Percentiles rank a stretch among this genome's conserved stretches.
Evolutionary conservation across 495 filamentous ascomycete genomes (phyloP).

Genomic region (Xylaria castorea): DNA sequence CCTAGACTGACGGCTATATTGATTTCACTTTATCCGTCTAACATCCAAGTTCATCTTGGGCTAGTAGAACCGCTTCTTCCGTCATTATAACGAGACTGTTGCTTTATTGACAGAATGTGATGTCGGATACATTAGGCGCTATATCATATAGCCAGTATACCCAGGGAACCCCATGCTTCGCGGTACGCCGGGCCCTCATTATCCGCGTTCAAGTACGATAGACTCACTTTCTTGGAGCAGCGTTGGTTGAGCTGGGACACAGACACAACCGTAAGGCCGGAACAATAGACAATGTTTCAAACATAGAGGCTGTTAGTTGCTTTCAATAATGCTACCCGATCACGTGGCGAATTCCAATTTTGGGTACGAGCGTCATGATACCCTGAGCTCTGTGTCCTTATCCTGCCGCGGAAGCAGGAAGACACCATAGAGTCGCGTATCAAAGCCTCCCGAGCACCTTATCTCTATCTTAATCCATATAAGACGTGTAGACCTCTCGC

Average conservation of each 20-base stretch:
- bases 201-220: neutral
- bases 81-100: neutral
- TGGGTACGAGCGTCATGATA: neutral
- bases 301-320: neutral
- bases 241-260: neutral
- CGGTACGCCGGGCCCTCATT: neutral
- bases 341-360: neutral
- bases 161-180: neutral
- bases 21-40: conserved; percentile 9
- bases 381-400: neutral
- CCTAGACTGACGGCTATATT: conserved; percentile 14
- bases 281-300: neutral
- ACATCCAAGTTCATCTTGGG: neutral
- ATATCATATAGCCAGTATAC: neutral
- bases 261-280: neutral
- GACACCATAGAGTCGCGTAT: neutral
- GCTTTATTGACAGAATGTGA: neutral
- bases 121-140: neutral
- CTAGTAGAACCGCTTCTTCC: neutral
- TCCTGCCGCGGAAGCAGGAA: neutral
- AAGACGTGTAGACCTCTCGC: neutral
- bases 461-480: neutral
- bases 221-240: neutral
- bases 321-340: neutral
- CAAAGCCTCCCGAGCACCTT: neutral